Base-by-base conservation (phyloP, 371 early-diverging fungal species). In the Mortierella sp. region DNA sequence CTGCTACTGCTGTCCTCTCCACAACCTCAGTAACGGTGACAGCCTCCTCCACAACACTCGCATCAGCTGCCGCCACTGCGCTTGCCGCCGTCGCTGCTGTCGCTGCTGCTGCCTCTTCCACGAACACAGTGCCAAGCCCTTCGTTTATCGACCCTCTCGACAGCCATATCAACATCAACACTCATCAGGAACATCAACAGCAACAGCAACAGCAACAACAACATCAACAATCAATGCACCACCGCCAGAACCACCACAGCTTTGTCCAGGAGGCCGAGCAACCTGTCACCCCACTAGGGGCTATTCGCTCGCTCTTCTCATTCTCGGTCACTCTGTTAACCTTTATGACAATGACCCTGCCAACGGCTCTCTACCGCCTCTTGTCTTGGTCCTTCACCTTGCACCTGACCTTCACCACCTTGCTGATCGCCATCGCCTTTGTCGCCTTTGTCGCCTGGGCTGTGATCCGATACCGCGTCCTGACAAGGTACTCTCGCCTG, bases 401-500 rank as follows among this genome's bases (percentile, higher is more conserved):
- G 1, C 91, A 91, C 75, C 80, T 94, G 26, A 92, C 91, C 64
- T 93, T 92, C 77, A 89, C 91, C 11, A 83, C 85, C 2, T 70
- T 93, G 16, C 72, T 92, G n/a, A 45, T 92, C 29, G 85, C 88
- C 34, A 58, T 89, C 13, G 88, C 76, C 19, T 44, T 90, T 5
- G 34, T 89, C 4, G 73, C 79, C 4, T 85, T 86, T 13, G 64
- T 80, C 37, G 85, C 80, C 10, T 95, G 91, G 79, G 69, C 91
- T 19, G 77, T 95, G 34, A 79, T 94, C 61, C 90, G 96, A 14
- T 95, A 95, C 83, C 90, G 90, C 19, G 83, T 94, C 72, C 87
- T 95, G 69, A 96, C 95, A 58, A 90, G 85, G 61, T 96, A 97
- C 88, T 93, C 95, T n/a, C 90, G 95, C 3, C 87, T 95, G 64